A percentile compares a stretch with the other conserved stretches of the same genome.
Evolutionary conservation across 306 rosid genomes (phyloP).

Genomic region (Quercus suber): DNA sequence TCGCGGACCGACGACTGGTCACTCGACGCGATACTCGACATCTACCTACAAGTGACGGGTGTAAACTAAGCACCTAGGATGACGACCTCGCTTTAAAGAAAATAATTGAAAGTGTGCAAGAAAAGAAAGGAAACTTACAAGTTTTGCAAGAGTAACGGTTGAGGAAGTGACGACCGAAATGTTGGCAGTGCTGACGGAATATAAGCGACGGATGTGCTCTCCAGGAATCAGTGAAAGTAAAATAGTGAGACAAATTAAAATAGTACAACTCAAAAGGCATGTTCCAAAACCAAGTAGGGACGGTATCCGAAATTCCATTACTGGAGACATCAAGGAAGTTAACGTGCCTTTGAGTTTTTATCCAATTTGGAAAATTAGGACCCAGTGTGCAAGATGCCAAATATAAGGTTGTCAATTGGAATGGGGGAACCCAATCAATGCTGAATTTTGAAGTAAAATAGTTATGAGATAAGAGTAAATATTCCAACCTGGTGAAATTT

Average conservation of each 20-base stretch:
- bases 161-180: no score
- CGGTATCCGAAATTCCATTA: not conserved
- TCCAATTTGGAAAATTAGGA: conserved; percentile 29
- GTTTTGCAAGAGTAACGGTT: no score
- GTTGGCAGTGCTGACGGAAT: no score
- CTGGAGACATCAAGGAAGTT: not conserved
- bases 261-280: not conserved
- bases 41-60: no score
- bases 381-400: conserved; percentile 19
- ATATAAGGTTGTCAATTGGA: not conserved
- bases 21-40: no score
- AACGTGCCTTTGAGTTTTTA: conserved; percentile 18
- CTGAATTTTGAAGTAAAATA: not conserved
- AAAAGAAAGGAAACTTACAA: no score
- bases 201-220: no score
- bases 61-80: no score
- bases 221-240: no score
- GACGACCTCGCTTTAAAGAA: no score
- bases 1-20: no score
- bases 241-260: conserved; percentile 12
- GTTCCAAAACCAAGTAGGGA: conserved; percentile 26
- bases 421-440: not conserved
- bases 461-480: not conserved
- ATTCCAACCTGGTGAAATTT: conserved; percentile 2
- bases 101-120: no score